Evolutionary conservation across 495 filamentous ascomycete species (phyloP), one percentile per base, ranked within the genome.

Genomic region (Xylaria curta): DNA sequence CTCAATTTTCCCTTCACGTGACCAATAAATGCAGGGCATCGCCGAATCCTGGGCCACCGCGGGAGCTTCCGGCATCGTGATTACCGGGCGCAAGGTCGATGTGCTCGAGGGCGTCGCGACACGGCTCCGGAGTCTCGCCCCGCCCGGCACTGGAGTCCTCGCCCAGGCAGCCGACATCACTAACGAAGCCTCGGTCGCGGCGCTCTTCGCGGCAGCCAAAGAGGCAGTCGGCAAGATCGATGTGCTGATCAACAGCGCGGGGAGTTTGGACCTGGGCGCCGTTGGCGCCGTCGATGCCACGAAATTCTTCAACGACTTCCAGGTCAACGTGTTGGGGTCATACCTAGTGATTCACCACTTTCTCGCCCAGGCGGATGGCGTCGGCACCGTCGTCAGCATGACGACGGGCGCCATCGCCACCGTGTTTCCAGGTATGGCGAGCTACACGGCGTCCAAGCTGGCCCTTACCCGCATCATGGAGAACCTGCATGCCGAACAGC

Each of bases 191-290:
- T 75, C 76, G 17, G 80, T 82, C 10, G 68, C 74, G 31, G 72
- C 66, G 10, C 78, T 83, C 8, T 85, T 81, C 63, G 60, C 74
- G 7, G 71, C 78, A 26, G 78, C 83, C 10, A 69, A 77, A 10
- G 73, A 76, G 4, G 75, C 76, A 1, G 80, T 82, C 71, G 81
- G 82, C 21, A 72, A 72, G 13, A 75, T 84, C 12, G 81, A 86
- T 69, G 75, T 85, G 0, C 72, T 85, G n/a, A 67, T 85, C 49
- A 84, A 82, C 70, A 82, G 81, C 58, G 82, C 81, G 1, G 82
- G 82, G 21, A 46, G 31, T 51, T 38, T 74, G 73, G 42, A 75
- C 3, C 42, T 24, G 9, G 70, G 46, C 19, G 47, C 73, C 3
- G 51, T 70, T 42, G 73, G 70, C 3, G 46, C 19, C 17, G 44